Evolutionary conservation across 352 stramenopile species (phyloP).

Genomic region (Phytophthora megakarya): DNA sequence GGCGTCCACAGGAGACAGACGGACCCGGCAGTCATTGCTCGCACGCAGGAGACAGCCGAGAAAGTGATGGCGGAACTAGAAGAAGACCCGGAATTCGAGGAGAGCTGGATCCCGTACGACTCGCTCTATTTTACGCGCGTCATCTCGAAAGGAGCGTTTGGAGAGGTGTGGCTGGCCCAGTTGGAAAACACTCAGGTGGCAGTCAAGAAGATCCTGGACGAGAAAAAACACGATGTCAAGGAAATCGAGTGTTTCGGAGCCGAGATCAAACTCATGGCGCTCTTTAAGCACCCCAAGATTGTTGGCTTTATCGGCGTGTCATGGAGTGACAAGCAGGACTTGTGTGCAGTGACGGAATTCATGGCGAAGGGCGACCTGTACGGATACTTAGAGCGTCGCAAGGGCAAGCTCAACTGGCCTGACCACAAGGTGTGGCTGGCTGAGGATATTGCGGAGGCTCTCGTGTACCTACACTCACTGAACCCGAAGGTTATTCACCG

Average conservation of each 20-base stretch:
- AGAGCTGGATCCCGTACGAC: constrained; percentile 66
- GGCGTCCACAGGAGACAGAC: constrained; percentile 28
- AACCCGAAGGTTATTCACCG: constrained; percentile 85
- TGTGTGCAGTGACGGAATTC: constrained; percentile 59
- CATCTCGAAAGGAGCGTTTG: constrained; percentile 79
- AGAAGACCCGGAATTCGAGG: constrained; percentile 52
- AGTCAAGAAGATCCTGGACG: constrained; percentile 81
- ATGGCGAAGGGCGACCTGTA: constrained; percentile 59
- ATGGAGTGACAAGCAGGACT: constrained; percentile 52
- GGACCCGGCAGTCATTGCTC: constrained; percentile 30
- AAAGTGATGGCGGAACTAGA: constrained; percentile 71
- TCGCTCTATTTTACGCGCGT: constrained; percentile 80
- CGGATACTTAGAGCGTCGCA: constrained; percentile 35
- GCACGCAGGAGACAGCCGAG: constrained; percentile 47
- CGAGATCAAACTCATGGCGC: constrained; percentile 58
- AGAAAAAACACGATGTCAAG: constrained; percentile 82
- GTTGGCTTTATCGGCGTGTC: constrained; percentile 52
- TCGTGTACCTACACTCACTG: constrained; percentile 84
- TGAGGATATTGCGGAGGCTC: constrained; percentile 69
- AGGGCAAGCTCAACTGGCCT: constrained; percentile 37
- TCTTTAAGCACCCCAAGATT: constrained; percentile 60
- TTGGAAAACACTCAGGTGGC: constrained; percentile 80
- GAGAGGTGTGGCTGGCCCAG: constrained; percentile 83
- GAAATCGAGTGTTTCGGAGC: constrained; percentile 76
- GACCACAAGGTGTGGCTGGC: constrained; percentile 44